Percentiles rank a stretch among this genome's conserved stretches.
Evolutionary conservation across 2,329 filamentous ascomycete species (phyloP).

Genomic region (Hirsutella rhossiliensis): DNA sequence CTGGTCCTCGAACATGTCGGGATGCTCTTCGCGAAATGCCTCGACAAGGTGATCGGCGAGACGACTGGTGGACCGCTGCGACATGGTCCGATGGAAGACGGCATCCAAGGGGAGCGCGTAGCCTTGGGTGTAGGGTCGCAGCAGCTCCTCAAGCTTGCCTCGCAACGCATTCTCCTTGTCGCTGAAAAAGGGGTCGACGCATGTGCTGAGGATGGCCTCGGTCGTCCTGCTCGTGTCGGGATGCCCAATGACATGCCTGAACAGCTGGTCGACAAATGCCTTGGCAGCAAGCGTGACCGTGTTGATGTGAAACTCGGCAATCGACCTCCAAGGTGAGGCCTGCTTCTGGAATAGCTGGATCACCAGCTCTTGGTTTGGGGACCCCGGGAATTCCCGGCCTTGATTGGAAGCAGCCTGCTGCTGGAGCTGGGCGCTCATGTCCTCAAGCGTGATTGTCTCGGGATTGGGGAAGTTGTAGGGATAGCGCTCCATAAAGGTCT

Average conservation of each 20-base stretch:
- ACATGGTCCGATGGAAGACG: slow-evolving; percentile 14
- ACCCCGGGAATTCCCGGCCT: slow-evolving; percentile 27
- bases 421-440: slow-evolving; percentile 16
- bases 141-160: slow-evolving; percentile 29
- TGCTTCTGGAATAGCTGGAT: slow-evolving; percentile 27
- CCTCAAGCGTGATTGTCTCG: slow-evolving; percentile 2
- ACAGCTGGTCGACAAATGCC: slow-evolving; percentile 23
- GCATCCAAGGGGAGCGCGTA: slow-evolving; percentile 13
- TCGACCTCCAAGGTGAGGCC: slow-evolving; percentile 22
- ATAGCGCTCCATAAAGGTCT: slow-evolving; percentile 10
- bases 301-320: slow-evolving; percentile 23
- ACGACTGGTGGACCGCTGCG: background rate
- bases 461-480: slow-evolving; percentile 14
- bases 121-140: background rate
- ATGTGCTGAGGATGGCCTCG: slow-evolving; percentile 11
- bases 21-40: background rate
- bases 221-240: background rate
- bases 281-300: slow-evolving; percentile 16
- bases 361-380: slow-evolving; percentile 21
- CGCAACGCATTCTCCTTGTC: slow-evolving; percentile 17
- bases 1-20: background rate
- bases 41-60: background rate
- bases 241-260: slow-evolving; percentile 18
- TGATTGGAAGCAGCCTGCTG: slow-evolving; percentile 21
- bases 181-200: slow-evolving; percentile 17